Base-by-base conservation (phyloP, 1,284 basidiomycete genomes). In the Peniophora sp. region DNA sequence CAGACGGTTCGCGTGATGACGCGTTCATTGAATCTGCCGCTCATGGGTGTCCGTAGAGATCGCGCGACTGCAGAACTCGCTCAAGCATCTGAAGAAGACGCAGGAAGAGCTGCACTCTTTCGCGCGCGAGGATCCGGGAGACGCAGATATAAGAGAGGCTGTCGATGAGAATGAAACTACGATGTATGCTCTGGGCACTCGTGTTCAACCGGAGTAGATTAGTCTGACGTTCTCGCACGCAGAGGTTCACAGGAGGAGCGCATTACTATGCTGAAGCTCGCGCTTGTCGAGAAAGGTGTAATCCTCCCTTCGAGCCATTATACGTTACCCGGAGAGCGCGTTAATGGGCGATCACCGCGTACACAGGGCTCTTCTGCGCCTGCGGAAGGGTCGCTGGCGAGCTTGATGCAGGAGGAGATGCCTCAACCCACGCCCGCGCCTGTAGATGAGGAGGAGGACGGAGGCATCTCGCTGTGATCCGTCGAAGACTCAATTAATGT, bases 201-300 rank as follows among this genome's bases (percentile, higher is more conserved):
- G 34, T 36, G 34, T 36, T 36, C n/a, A 10, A n/a, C 34, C n/a
- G 10, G 34, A 36, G 10, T n/a, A n/a, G 10, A n/a, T 36, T n/a
- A n/a, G 17, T 2, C 16, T 32, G 12, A 11, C 19, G 9, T n/a
- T n/a, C 2, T 19, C 17, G n/a, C 24, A n/a, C 55, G 39, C 58
- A 89, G 85, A 57, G 82, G 74, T 3, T 84, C 85, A 5, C 86
- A 89, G 63, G 75, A 81, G 59, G 85, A 89, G 61, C 72, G 85
- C 6, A 77, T 89, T 54, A 66, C 66, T 25, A 86, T 89, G 41
- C 70, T 89, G 48, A 76, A 73, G 58, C 67, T 81, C 58, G 85
- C 82, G 3, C 64, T 89, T 51, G 64, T 68, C 6, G 74, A 82
- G 61, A 86, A 85, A 59, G 85, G 85, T n/a, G 64, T 77, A 3